A percentile compares a stretch with the other conserved stretches of the same genome.
phyloP scores from a whole-genome alignment of 352 stramenopile genomes.

The Peronospora belbahrii region DNA sequence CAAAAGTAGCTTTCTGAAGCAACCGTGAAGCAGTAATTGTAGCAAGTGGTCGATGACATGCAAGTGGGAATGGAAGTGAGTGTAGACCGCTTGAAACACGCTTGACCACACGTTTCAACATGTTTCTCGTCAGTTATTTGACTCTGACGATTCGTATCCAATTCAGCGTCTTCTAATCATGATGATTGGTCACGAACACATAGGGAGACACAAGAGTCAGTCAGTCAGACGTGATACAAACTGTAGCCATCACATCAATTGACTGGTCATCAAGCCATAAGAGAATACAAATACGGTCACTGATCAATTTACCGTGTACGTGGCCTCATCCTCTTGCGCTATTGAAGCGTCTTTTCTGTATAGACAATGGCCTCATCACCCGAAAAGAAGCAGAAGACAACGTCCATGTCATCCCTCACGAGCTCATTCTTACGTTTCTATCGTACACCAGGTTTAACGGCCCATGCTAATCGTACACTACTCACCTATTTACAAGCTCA shows the following conservation, averaged over 20 bases:
- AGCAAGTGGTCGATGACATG: constrained; percentile 1
- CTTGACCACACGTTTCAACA: constrained; percentile 28
- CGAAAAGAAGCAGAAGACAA: constrained; percentile 72
- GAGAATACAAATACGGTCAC: constrained; percentile 12
- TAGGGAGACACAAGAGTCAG: no score
- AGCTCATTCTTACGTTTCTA: constrained; percentile 65
- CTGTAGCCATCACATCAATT: neutral
- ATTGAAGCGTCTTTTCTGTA: constrained; percentile 7
- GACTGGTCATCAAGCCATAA: constrained; percentile 1
- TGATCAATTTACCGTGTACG: constrained; percentile 22
- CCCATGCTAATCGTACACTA: constrained; percentile 54
- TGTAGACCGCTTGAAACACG: constrained; percentile 15
- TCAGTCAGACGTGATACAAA: no score
- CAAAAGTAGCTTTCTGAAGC: constrained; percentile 31
- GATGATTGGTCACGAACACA: no score
- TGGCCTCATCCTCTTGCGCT: no score
- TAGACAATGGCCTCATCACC: constrained; percentile 29
- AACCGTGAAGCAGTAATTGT: constrained; percentile 25
- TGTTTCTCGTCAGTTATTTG: constrained; percentile 6
- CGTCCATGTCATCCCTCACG: constrained; percentile 12
- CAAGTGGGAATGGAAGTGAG: constrained; percentile 9
- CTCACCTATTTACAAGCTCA: constrained; percentile 32
- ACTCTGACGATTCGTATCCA: no score
- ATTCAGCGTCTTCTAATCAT: no score
- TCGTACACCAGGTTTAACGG: constrained; percentile 63